Conservation (phyloP, 2,329 filamentous ascomycete species). For the Claviceps sp. region DNA sequence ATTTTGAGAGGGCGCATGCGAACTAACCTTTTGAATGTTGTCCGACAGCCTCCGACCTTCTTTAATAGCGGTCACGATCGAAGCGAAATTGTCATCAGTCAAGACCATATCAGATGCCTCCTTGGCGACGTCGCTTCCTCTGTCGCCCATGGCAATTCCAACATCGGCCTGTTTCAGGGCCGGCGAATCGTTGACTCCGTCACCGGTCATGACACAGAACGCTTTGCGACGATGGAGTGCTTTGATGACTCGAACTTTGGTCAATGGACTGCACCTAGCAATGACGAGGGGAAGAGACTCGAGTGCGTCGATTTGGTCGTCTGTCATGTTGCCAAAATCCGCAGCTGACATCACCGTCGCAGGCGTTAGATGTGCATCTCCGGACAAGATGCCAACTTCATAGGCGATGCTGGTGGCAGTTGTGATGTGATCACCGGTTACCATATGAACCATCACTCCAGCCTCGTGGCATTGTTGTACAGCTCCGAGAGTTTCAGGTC, state of each 20-base stretch:
- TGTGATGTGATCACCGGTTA: slow-evolving; percentile 55
- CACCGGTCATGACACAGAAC: slow-evolving; percentile 64
- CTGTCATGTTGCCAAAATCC: slow-evolving; percentile 47
- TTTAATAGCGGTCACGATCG: slow-evolving; percentile 58
- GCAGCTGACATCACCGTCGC: slow-evolving; percentile 46
- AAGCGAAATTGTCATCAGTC: slow-evolving; percentile 80
- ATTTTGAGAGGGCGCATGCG: not conserved
- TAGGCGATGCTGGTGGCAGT: slow-evolving; percentile 53
- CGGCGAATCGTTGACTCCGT: slow-evolving; percentile 63
- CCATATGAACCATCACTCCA: slow-evolving; percentile 55
- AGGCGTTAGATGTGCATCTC: slow-evolving; percentile 20
- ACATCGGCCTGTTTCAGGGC: slow-evolving; percentile 61
- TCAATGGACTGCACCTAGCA: slow-evolving; percentile 55
- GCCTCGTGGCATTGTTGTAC: slow-evolving; percentile 45
- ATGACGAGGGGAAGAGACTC: slow-evolving; percentile 51
- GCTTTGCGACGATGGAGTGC: slow-evolving; percentile 54
- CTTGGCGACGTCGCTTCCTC: slow-evolving; percentile 61
- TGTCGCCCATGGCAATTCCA: slow-evolving; percentile 61
- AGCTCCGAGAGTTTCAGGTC: slow-evolving; percentile 49
- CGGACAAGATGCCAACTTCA: slow-evolving; percentile 47
- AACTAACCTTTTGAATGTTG: slow-evolving; percentile 56
- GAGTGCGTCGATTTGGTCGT: slow-evolving; percentile 49
- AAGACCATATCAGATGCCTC: slow-evolving; percentile 81
- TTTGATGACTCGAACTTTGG: slow-evolving; percentile 64
- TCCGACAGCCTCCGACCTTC: slow-evolving; percentile 58